Base-by-base conservation (phyloP, 2,329 filamentous ascomycete genomes). In the Paraphaeosphaeria minitans region DNA sequence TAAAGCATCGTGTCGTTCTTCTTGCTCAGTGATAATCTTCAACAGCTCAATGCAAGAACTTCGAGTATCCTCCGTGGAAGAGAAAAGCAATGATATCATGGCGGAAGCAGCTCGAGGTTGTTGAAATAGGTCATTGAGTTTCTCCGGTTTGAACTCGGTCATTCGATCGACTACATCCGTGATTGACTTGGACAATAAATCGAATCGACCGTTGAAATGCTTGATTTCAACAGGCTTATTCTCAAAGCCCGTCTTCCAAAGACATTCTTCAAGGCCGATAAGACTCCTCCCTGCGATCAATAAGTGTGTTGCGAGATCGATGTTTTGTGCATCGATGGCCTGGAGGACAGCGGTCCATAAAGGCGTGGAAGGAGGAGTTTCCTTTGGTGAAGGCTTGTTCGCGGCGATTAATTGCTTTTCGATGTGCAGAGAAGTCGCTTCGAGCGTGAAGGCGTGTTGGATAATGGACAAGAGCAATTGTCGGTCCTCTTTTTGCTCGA, bases 41-140 rank as follows among this genome's bases (percentile, higher is more conserved):
- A 98, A 84, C 29, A 98, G 80, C 65, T 93, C 90, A 7, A 93
- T 85, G 1, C 91, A 89, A 16, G 91, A 89, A 72, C 93, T 89
- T 61, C 92, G 92, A 35, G 95, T 88, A 58, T 88, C 84, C 56
- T 90, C 82, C 65, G 96, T 89, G 16, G 92, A 91, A 45, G 93
- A 93, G 56, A 97, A 87, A 7, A 97, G 85, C 19, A 92, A 84
- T 4, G 89, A 89, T 47, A 97, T 87, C 43, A 97, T 83, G 39
- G 91, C 87, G 64, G 89, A 87, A 59, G 91, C 89, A 7, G 88
- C 88, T 43, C 87, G 80, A 21, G 85, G 83, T 57, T 89, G 87
- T 53, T 85, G 82, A 68, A 91, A 92, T 12, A 98, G 79, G 24
- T 84, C 80, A 57, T 87, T 84, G 42, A 98, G 81, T 58, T 94